These are phyloP conservation scores for Solanum acaule DNA, from an alignment of 257 asterid species.

Conservation along the genomic window DNA sequence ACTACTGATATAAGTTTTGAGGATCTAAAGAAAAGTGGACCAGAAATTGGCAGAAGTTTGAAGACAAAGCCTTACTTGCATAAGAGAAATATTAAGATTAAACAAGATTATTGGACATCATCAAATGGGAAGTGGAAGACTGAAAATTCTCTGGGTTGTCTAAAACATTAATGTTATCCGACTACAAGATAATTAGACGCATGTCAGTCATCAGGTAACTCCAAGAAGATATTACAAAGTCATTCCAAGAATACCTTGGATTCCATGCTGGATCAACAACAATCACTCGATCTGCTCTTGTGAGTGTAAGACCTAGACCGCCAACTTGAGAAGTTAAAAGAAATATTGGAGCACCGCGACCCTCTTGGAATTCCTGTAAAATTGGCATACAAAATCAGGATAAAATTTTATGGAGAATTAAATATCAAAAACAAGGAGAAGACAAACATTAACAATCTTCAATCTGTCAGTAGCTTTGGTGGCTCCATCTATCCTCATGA, in stretches of 20 bases:
- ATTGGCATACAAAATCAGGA: slow-evolving; percentile 1
- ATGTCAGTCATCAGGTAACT: neutral
- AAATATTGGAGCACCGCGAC: slow-evolving; percentile 66
- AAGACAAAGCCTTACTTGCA: neutral
- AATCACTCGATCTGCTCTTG: slow-evolving; percentile 93
- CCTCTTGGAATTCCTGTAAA: slow-evolving; percentile 88
- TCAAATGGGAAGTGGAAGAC: neutral
- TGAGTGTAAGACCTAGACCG: slow-evolving; percentile 93
- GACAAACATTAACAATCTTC: slow-evolving; percentile 67
- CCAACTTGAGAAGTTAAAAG: slow-evolving; percentile 96
- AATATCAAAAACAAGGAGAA: slow-evolving; percentile 4
- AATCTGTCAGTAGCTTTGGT: slow-evolving; percentile 70
- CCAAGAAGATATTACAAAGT: neutral
- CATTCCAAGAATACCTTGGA: slow-evolving; percentile 52
- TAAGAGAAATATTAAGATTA: neutral
- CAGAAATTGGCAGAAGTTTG: neutral
- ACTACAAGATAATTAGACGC: neutral
- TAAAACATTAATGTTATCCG: neutral
- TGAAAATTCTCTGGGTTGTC: neutral
- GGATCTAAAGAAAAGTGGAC: neutral
- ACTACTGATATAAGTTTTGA: neutral
- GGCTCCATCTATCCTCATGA: slow-evolving; percentile 84
- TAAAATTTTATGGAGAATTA: neutral
- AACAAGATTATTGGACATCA: neutral
- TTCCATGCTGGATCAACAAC: slow-evolving; percentile 99